A percentile compares a stretch with the other conserved stretches of the same genome.
phyloP scores from a whole-genome alignment of 1,284 basidiomycete genomes.

The Tausonia pullulans region DNA sequence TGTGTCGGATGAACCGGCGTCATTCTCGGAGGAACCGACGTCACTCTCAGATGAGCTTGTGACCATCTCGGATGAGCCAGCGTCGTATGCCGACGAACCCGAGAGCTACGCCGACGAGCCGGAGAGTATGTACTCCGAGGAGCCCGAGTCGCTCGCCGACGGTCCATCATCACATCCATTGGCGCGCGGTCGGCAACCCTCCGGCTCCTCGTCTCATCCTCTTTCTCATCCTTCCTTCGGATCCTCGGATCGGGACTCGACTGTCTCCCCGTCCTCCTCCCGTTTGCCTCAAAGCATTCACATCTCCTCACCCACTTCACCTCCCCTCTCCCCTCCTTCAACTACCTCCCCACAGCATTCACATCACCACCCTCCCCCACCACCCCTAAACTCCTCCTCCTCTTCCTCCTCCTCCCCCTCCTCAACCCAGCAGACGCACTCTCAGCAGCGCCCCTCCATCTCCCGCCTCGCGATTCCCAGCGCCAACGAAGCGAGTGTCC shows the following conservation, averaged over 20 bases:
- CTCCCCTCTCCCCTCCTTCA: neutral
- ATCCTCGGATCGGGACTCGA: neutral
- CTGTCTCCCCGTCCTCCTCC: neutral
- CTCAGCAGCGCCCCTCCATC: neutral
- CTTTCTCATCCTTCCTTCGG: neutral
- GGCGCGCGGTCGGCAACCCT: neutral
- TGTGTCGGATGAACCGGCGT: neutral
- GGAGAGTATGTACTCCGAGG: neutral
- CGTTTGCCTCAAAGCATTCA: neutral
- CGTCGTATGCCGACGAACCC: neutral
- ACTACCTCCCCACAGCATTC: no score
- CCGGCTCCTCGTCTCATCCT: neutral
- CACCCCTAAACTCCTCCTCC: neutral
- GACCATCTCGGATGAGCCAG: slow-evolving; percentile 6
- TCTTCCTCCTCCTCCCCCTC: neutral
- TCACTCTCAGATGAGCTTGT: neutral
- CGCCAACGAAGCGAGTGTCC: neutral
- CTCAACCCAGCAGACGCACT: neutral
- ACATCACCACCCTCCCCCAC: neutral
- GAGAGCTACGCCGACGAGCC: neutral
- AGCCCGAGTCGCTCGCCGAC: neutral
- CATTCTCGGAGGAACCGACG: neutral
- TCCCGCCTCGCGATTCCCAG: neutral
- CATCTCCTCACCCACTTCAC: neutral
- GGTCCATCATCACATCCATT: neutral